Conservation (phyloP, 345 rosid genomes). For the Linum usitatissimum region DNA sequence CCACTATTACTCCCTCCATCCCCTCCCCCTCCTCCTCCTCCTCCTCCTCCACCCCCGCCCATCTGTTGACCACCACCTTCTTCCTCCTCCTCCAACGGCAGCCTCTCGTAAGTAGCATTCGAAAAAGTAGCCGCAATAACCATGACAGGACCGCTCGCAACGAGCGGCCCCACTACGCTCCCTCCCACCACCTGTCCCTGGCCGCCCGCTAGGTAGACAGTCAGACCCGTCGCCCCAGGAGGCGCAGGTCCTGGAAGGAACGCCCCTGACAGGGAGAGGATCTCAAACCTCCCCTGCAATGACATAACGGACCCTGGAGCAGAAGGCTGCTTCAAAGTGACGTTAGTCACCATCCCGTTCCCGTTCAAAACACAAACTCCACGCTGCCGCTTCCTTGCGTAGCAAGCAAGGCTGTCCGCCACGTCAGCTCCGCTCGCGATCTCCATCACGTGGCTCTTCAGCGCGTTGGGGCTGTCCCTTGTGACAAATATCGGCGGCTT, state of each 20-base stretch:
- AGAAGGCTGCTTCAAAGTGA: constrained; percentile 48
- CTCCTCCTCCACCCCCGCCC: constrained; percentile 16
- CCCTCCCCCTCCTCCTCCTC: constrained; percentile 35
- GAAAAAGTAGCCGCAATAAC: constrained; percentile 77
- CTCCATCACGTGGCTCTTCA: constrained; percentile 58
- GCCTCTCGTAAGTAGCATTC: constrained; percentile 71
- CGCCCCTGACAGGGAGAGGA: constrained; percentile 64
- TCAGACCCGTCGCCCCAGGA: constrained; percentile 72
- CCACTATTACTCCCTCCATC: constrained; percentile 5
- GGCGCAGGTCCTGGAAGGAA: constrained; percentile 86
- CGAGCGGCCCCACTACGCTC: constrained; percentile 57
- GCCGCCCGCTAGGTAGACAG: constrained; percentile 61
- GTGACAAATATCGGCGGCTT: constrained; percentile 63
- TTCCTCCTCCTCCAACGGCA: constrained; percentile 69
- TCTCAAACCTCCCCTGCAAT: constrained; percentile 74
- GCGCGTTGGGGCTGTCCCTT: constrained; percentile 60
- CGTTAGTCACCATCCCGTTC: constrained; percentile 52
- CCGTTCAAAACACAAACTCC: constrained; percentile 55
- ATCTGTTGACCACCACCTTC: constrained; percentile 6
- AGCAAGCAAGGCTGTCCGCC: constrained; percentile 46
- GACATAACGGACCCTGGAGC: constrained; percentile 40
- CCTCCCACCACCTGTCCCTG: constrained; percentile 84
- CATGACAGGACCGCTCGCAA: constrained; percentile 70
- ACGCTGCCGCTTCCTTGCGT: constrained; percentile 44
- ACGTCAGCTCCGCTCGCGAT: constrained; percentile 48